Evolutionary conservation across 495 filamentous ascomycete species (phyloP).

Genomic region (Zalerion maritima): DNA sequence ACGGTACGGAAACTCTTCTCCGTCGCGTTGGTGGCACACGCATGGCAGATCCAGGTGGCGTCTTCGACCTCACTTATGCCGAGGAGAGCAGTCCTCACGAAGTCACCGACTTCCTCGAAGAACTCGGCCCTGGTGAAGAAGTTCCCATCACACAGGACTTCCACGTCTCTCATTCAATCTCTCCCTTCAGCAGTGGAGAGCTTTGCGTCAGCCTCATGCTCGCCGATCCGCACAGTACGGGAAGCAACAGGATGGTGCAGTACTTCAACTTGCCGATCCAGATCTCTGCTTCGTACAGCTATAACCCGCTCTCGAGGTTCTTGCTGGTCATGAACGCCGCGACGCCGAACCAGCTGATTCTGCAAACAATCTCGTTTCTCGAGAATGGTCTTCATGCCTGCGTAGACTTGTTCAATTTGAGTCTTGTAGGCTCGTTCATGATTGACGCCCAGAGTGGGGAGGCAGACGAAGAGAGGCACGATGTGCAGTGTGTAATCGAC

Average conservation of each 20-base stretch:
- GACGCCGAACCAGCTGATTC: constrained; percentile 10
- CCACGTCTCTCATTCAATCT: constrained; percentile 6
- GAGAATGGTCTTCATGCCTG: constrained; percentile 5
- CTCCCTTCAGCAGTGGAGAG: constrained; percentile 8
- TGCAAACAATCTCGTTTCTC: constrained; percentile 9
- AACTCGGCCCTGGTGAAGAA: constrained; percentile 9
- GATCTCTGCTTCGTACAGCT: constrained; percentile 12
- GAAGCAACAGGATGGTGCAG: constrained; percentile 5
- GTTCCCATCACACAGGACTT: constrained; percentile 11
- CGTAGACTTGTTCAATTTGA: constrained; percentile 16
- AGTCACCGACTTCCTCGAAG: constrained; percentile 9
- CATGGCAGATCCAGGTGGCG: constrained; percentile 8
- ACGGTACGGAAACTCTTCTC: constrained; percentile 5
- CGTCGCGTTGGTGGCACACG: constrained; percentile 5
- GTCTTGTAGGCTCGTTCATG: constrained; percentile 12
- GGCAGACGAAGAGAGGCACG: constrained; percentile 2
- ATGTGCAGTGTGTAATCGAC: constrained; percentile 7
- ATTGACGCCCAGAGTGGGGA: background rate
- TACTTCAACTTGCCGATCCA: constrained; percentile 12
- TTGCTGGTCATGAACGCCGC: constrained; percentile 13
- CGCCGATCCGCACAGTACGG: constrained; percentile 8
- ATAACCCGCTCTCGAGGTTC: constrained; percentile 9
- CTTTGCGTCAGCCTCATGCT: constrained; percentile 11
- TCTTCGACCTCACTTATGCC: constrained; percentile 9
- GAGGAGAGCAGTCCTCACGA: constrained; percentile 7